Conservation (phyloP, 257 asterid genomes). For the Nemophila menziesii region DNA sequence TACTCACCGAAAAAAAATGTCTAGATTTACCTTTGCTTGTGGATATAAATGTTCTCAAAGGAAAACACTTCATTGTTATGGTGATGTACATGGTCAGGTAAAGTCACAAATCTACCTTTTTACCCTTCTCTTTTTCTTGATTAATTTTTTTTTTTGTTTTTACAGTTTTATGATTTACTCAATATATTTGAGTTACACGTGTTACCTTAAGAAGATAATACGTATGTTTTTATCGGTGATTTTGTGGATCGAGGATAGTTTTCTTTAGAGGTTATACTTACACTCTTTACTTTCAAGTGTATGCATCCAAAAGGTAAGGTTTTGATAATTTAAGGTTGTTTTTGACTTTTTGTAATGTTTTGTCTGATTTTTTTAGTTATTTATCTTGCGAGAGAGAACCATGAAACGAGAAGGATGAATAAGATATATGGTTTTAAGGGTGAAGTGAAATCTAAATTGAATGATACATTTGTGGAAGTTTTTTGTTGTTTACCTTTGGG, state of each 20-base stretch:
- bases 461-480: conserved; percentile 77
- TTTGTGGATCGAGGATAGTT: conserved; percentile 97
- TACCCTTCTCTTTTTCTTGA: not conserved
- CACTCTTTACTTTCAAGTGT: conserved; percentile 96
- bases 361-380: conserved; percentile 44
- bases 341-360: not conserved
- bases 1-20: conserved; percentile 63
- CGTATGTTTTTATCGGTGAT: conserved; percentile 95
- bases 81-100: conserved; percentile 99
- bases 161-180: conserved; percentile 90
- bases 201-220: conserved; percentile 93
- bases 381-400: conserved; percentile 89
- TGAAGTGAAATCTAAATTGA: conserved; percentile 87
- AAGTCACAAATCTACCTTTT: conserved; percentile 13
- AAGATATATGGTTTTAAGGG: conserved; percentile 99
- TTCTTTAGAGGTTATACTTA: conserved; percentile 83
- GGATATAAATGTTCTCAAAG: conserved; percentile 67
- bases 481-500: conserved; percentile 97
- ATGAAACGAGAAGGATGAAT: conserved; percentile 99
- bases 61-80: conserved; percentile 96
- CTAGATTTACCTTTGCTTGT: conserved; percentile 88
- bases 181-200: conserved; percentile 98
- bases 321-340: not conserved
- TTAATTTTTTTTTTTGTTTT: not conserved
- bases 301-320: conserved; percentile 82